Percentiles rank a stretch among this genome's conserved stretches.
Evolutionary conservation across 192 early-diverging fungal species (phyloP).

Genomic region (Coemansia sp.): DNA sequence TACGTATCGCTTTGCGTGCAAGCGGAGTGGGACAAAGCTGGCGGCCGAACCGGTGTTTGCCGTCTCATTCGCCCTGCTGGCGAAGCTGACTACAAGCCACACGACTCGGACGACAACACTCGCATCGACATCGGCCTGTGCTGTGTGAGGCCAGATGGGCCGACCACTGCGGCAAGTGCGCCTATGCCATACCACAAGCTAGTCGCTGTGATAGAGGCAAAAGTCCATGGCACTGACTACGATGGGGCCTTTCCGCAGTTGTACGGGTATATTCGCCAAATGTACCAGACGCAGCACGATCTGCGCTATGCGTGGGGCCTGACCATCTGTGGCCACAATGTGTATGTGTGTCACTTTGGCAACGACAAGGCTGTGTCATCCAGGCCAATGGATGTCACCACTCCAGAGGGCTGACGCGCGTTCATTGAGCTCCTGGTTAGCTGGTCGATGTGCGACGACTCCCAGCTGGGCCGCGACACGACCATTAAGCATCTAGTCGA

Average conservation of each 20-base stretch:
- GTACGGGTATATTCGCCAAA: not conserved
- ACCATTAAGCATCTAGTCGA: not conserved
- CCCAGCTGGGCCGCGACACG: conserved; percentile 11
- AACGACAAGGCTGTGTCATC: not conserved
- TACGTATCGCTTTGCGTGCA: not conserved
- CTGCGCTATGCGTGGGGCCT: conserved; percentile 19
- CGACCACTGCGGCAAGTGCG: not conserved
- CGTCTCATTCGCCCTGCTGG: not conserved
- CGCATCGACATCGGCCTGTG: conserved; percentile 1
- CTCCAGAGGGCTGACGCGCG: not conserved
- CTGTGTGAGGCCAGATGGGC: not conserved
- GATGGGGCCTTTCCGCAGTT: not conserved
- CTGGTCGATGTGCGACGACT: conserved; percentile 10
- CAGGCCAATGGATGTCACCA: not conserved
- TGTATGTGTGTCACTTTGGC: not conserved
- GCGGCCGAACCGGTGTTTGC: not conserved
- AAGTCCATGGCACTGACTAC: not conserved
- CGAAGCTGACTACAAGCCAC: not conserved
- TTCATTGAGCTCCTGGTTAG: conserved; percentile 5
- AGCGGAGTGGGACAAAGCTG: not conserved
- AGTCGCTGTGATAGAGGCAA: not conserved
- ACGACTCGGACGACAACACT: not conserved
- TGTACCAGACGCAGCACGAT: conserved; percentile 6
- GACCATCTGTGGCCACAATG: not conserved
- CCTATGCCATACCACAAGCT: not conserved